phyloP scores from a whole-genome alignment of 2,329 filamentous ascomycete genomes.

The Fusarium scirpi region DNA sequence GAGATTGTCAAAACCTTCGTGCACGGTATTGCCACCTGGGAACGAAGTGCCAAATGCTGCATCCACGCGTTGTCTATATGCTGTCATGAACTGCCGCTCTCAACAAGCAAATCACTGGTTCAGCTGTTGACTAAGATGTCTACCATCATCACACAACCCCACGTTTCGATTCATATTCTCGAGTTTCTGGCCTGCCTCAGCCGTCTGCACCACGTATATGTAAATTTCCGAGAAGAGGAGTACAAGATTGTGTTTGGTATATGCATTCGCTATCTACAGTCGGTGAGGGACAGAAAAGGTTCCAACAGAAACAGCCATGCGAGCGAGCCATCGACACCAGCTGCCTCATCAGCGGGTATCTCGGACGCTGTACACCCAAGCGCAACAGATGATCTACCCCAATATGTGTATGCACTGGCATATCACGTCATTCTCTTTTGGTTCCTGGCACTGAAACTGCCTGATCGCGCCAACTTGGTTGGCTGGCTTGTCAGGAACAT shows the following conservation, averaged over 20 bases:
- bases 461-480: conserved; percentile 85
- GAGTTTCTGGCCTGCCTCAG: conserved; percentile 94
- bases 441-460: conserved; percentile 90
- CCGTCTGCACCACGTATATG: conserved; percentile 83
- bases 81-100: conserved; percentile 91
- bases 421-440: conserved; percentile 97
- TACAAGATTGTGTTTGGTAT: conserved; percentile 96
- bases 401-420: conserved; percentile 93
- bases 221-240: conserved; percentile 91
- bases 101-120: conserved; percentile 86
- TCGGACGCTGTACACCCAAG: conserved; percentile 43
- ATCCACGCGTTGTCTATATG: conserved; percentile 96
- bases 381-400: conserved; percentile 79
- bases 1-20: conserved; percentile 90
- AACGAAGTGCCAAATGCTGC: conserved; percentile 89
- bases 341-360: conserved; percentile 28
- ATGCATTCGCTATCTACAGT: conserved; percentile 92
- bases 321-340: conserved; percentile 56
- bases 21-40: conserved; percentile 84
- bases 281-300: conserved; percentile 77
- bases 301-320: conserved; percentile 59
- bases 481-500: conserved; percentile 91
- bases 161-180: conserved; percentile 92
- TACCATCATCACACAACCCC: conserved; percentile 92
- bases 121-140: conserved; percentile 93